These are phyloP conservation scores for Nannochloropsis salina DNA, from an alignment of 108 stramenopile genomes.

Conservation along the genomic window DNA sequence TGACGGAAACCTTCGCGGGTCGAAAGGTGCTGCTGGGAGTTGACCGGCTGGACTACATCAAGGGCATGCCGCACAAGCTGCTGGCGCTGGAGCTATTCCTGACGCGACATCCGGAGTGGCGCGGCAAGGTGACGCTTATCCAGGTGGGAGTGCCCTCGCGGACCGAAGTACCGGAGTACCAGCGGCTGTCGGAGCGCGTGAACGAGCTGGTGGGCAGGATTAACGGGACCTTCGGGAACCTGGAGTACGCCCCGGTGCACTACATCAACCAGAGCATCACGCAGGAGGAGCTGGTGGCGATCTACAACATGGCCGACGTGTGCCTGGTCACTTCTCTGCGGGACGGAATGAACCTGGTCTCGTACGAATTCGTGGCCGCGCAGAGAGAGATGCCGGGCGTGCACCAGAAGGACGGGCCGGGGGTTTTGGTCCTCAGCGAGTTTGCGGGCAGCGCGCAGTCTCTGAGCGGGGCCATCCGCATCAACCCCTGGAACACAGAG, in stretches of 20 bases:
- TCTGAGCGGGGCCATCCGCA: slow-evolving; percentile 42
- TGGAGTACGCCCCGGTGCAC: slow-evolving; percentile 50
- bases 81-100: slow-evolving; percentile 49
- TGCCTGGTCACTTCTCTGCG: slow-evolving; percentile 47
- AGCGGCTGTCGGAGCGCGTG: slow-evolving; percentile 32
- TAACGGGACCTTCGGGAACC: slow-evolving; percentile 46
- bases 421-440: slow-evolving; percentile 47
- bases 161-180: slow-evolving; percentile 51
- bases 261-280: slow-evolving; percentile 52
- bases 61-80: slow-evolving; percentile 53
- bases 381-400: slow-evolving; percentile 31
- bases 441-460: slow-evolving; percentile 52
- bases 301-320: slow-evolving; percentile 52
- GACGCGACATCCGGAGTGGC: slow-evolving; percentile 44
- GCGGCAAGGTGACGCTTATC: slow-evolving; percentile 34
- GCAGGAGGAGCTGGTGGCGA: slow-evolving; percentile 52
- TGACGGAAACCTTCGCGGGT: slow-evolving; percentile 44
- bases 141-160: slow-evolving; percentile 46
- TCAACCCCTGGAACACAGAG: slow-evolving; percentile 52
- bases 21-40: slow-evolving; percentile 47
- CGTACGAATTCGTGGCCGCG: slow-evolving; percentile 49
- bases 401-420: slow-evolving; percentile 39
- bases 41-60: slow-evolving; percentile 52
- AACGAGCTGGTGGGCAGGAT: slow-evolving; percentile 51
- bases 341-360: slow-evolving; percentile 53